These are phyloP conservation scores for Alternaria triticina DNA, from an alignment of 2,329 filamentous ascomycete species.

Conservation along the genomic window DNA sequence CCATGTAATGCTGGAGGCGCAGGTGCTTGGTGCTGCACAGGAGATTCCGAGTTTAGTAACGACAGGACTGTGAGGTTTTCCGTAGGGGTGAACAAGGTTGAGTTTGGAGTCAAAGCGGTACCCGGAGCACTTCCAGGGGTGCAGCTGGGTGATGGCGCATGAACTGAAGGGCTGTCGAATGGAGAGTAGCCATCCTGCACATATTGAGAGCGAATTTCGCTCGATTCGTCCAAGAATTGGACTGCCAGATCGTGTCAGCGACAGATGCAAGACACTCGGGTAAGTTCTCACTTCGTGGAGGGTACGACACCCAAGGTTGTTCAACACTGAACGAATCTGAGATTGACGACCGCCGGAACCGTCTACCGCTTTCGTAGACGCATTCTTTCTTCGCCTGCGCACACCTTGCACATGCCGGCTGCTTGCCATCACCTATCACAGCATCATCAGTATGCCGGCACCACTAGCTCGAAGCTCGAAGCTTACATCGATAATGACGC, in stretches of 20 bases:
- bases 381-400: conserved; percentile 42
- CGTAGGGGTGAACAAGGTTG: conserved; percentile 30
- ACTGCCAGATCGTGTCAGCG: conserved; percentile 32
- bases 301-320: conserved; percentile 46
- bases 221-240: conserved; percentile 47
- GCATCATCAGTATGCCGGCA: conserved; percentile 16
- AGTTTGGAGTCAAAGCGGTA: conserved; percentile 22
- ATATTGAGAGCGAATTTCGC: conserved; percentile 41
- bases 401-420: conserved; percentile 43
- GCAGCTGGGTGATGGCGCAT: conserved; percentile 14
- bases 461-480: background rate
- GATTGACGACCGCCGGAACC: conserved; percentile 45
- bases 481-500: conserved; percentile 47
- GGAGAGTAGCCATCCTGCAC: conserved; percentile 26
- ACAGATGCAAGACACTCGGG: background rate
- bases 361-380: conserved; percentile 43
- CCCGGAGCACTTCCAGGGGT: conserved; percentile 18
- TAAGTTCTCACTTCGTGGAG: conserved; percentile 36
- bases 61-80: conserved; percentile 44
- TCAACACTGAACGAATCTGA: conserved; percentile 38
- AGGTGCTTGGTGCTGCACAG: conserved; percentile 20
- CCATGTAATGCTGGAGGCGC: conserved; percentile 24
- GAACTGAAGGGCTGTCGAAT: conserved; percentile 16
- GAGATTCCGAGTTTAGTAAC: conserved; percentile 43
- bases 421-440: conserved; percentile 42